Evolutionary conservation across 1,139 yeast genomes (phyloP).

Genomic region (Hemisphaericaspora lyxosophila): DNA sequence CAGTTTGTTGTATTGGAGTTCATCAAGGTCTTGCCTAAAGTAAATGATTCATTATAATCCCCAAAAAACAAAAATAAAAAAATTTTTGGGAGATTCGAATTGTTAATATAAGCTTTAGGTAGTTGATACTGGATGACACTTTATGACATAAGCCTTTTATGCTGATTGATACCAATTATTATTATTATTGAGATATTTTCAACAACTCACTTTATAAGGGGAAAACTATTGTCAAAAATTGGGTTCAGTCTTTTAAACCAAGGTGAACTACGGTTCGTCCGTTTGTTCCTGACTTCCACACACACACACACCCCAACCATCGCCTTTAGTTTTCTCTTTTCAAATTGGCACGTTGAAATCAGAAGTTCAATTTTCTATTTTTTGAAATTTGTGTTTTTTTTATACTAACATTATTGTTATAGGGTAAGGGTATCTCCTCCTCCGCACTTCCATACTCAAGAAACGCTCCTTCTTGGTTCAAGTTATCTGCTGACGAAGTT

Average conservation of each 20-base stretch:
- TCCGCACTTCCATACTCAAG: slow-evolving; percentile 99
- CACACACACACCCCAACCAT: too few species aligned
- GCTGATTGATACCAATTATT: slow-evolving; percentile 24
- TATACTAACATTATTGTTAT: slow-evolving; percentile 31
- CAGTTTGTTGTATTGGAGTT: slow-evolving; percentile 8
- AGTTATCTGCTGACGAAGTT: slow-evolving; percentile 91
- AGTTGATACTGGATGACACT: slow-evolving; percentile 8
- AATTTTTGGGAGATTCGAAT: slow-evolving; percentile 13
- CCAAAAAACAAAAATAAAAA: too few species aligned
- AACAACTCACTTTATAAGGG: too few species aligned
- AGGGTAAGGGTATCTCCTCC: slow-evolving; percentile 99
- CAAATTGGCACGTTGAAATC: slow-evolving; percentile 5
- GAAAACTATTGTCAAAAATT: too few species aligned
- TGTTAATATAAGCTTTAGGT: slow-evolving; percentile 30
- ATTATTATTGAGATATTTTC: too few species aligned
- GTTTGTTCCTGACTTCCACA: background rate
- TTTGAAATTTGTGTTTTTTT: too few species aligned
- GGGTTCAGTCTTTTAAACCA: background rate
- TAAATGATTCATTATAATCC: slow-evolving; percentile 18
- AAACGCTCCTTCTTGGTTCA: slow-evolving; percentile 99
- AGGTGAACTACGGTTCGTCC: slow-evolving; percentile 4
- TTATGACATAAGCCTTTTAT: slow-evolving; percentile 10
- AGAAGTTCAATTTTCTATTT: slow-evolving; percentile 13
- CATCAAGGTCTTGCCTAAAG: slow-evolving; percentile 38
- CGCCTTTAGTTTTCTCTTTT: slow-evolving; percentile 10